Base-by-base conservation (phyloP, 345 rosid genomes). In the Dipteronia dyeriana region DNA sequence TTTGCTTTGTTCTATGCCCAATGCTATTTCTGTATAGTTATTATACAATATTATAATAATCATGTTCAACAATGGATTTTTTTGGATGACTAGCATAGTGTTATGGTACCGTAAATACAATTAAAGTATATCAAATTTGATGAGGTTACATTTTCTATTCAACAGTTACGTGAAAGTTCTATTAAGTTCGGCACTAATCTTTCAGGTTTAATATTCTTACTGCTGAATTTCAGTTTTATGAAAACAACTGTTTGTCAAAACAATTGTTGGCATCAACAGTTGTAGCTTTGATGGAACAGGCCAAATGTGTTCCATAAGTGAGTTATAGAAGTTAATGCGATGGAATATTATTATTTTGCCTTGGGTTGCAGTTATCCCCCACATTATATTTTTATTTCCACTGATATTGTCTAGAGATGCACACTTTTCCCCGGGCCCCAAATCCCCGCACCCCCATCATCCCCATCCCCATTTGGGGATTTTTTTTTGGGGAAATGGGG, bases 1-100 rank as follows among this genome's bases (percentile, higher is more conserved):
- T 43, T 70, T 79, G 74, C 59, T 71, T 75, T 77, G 39, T 29
- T 65, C 56, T 66, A 29, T 74, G 41, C 75, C 61, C 54, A 64
- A 70, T 78, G 17, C 62, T 22, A 17, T 75, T 65, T 67, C 47
- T 19, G 12, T 31, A 17, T 47, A 14, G 11, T 22, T 59, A 45
- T 41, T 60, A 56, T 61, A 68, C 39, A 23, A 72, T 53, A 29
- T 41, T 56, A 49, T 69, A 29, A 70, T 17, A 60, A 43, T 68
- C 7, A 9, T 69, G 43, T 16, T 23, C 19, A 53, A 26, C 16
- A 6, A 5, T 56, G 66, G 23, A 57, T 26, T 38, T 10, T 69
- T 26, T 49, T 16, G 51, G 61, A 49, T 70, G n/a, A 49, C 31
- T 45, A 25, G 14, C 14, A 25, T 22, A 19, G 51, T 45, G 34